These are phyloP conservation scores for Endoconidiophora laricicola DNA, from an alignment of 2,329 filamentous ascomycete species.

Conservation along the genomic window DNA sequence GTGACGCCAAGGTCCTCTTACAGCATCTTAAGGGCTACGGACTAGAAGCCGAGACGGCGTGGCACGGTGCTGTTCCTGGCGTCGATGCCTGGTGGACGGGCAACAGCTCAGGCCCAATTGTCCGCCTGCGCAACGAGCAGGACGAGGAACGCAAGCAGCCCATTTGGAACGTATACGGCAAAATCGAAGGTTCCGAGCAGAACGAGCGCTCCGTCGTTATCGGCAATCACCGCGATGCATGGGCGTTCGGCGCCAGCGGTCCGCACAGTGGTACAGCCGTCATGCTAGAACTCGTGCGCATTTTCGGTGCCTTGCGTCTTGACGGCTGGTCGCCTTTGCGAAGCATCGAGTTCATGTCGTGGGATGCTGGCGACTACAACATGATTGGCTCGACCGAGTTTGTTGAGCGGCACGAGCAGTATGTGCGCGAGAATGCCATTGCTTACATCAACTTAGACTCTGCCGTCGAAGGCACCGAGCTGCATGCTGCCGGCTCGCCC, in stretches of 20 bases:
- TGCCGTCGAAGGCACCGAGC: slow-evolving; percentile 42
- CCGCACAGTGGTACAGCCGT: slow-evolving; percentile 80
- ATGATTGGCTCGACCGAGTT: slow-evolving; percentile 86
- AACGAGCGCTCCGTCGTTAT: slow-evolving; percentile 70
- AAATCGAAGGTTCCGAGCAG: slow-evolving; percentile 72
- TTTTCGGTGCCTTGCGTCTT: slow-evolving; percentile 61
- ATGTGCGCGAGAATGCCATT: slow-evolving; percentile 55
- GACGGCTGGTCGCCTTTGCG: slow-evolving; percentile 80
- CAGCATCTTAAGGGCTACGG: slow-evolving; percentile 62
- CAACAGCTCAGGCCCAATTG: slow-evolving; percentile 52
- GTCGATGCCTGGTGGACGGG: slow-evolving; percentile 74
- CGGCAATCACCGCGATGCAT: slow-evolving; percentile 85
- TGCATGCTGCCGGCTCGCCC: slow-evolving; percentile 67
- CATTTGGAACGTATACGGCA: slow-evolving; percentile 84
- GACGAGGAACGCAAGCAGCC: slow-evolving; percentile 68
- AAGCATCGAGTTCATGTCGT: slow-evolving; percentile 93
- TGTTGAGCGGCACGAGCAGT: slow-evolving; percentile 68
- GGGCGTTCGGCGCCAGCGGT: slow-evolving; percentile 75
- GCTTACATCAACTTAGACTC: slow-evolving; percentile 87
- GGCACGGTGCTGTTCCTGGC: slow-evolving; percentile 63
- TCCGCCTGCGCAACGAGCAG: slow-evolving; percentile 72
- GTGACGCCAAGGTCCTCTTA: slow-evolving; percentile 68
- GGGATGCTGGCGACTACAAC: slow-evolving; percentile 91
- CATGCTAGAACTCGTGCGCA: slow-evolving; percentile 72
- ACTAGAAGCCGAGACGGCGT: slow-evolving; percentile 46